phyloP scores from a whole-genome alignment of 768 basidiomycete genomes.

The Mycena leptocephala region DNA sequence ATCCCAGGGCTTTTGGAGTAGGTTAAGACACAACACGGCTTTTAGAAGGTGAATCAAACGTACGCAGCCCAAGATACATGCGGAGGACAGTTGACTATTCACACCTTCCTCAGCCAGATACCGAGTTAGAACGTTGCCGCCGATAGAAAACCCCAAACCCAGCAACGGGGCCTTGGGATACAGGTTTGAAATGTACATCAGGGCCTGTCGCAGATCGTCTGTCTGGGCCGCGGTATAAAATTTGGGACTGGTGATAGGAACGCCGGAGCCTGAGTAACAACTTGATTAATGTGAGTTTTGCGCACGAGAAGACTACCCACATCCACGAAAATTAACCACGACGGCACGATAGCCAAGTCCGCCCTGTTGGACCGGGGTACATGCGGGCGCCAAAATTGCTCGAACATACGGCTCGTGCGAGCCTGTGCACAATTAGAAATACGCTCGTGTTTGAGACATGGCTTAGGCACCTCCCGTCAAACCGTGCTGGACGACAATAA shows the following conservation, averaged over 20 bases:
- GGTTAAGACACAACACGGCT: constrained; percentile 3
- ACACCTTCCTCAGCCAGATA: constrained; percentile 91
- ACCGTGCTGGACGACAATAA: constrained; percentile 74
- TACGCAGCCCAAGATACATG: constrained; percentile 85
- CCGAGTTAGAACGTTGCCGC: constrained; percentile 90
- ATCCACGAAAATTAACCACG: constrained; percentile 95
- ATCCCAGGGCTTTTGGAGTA: constrained; percentile 65
- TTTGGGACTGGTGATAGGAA: constrained; percentile 86
- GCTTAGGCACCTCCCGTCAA: constrained; percentile 62
- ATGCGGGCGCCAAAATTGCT: constrained; percentile 83
- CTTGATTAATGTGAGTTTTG: neutral
- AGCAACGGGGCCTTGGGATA: constrained; percentile 89
- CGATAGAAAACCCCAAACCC: constrained; percentile 94
- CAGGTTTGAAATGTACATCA: constrained; percentile 79
- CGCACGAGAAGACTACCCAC: constrained; percentile 61
- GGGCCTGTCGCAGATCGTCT: constrained; percentile 87
- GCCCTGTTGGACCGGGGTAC: constrained; percentile 78
- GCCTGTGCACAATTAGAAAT: constrained; percentile 58
- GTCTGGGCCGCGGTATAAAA: constrained; percentile 93
- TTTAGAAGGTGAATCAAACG: constrained; percentile 44
- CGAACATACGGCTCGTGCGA: constrained; percentile 95
- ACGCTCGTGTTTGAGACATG: neutral
- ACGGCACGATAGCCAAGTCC: constrained; percentile 93
- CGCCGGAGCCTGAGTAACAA: constrained; percentile 79
- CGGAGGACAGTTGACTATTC: constrained; percentile 74